phyloP scores from a whole-genome alignment of 75 land plant genomes.

The Selaginella moellendorffii region DNA sequence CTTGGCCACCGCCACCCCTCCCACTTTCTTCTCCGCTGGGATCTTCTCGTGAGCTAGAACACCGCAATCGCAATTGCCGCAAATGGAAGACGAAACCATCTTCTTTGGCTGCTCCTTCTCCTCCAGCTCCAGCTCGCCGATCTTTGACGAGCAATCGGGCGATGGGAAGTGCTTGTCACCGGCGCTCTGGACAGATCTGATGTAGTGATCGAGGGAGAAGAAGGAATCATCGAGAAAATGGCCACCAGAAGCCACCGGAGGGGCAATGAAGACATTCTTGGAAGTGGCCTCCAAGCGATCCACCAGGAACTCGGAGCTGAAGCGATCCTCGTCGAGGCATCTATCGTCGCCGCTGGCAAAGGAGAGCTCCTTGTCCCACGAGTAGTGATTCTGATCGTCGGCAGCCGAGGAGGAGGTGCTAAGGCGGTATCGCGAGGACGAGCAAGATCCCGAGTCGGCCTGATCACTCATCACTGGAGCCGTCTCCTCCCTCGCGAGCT shows the following conservation, averaged over 20 bases:
- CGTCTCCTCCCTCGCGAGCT: too few species aligned
- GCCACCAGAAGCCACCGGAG: too few species aligned
- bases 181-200: neutral
- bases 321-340: neutral
- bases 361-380: neutral
- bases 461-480: too few species aligned
- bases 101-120: neutral
- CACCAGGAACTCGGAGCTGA: neutral
- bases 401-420: neutral
- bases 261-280: neutral
- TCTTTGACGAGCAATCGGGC: neutral
- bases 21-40: neutral
- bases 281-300: neutral
- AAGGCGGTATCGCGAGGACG: neutral
- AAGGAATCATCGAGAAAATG: neutral
- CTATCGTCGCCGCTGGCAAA: neutral
- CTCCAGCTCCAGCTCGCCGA: neutral
- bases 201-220: neutral
- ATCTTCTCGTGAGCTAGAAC: too few species aligned
- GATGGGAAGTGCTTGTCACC: neutral
- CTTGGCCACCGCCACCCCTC: neutral
- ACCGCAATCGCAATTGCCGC: too few species aligned
- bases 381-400: neutral
- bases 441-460: too few species aligned
- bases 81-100: too few species aligned